Base-by-base conservation (phyloP, 768 basidiomycete species). In the Austroboletus festivus region DNA sequence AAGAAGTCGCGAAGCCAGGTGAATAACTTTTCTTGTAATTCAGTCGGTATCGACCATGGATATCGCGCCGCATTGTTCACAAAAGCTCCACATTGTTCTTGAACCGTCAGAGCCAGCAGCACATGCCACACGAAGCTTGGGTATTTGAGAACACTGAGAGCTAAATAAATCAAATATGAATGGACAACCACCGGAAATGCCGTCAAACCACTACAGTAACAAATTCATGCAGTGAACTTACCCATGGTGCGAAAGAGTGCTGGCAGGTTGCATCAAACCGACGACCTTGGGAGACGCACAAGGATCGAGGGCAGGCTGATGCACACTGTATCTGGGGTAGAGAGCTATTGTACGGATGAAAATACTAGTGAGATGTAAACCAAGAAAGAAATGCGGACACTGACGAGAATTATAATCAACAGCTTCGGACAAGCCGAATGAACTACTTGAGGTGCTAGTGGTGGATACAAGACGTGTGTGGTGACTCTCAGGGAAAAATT, bases 11-110 rank as follows among this genome's bases (percentile, higher is more conserved):
- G n/a, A n/a, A 41, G 49, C 52, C 46, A 26, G 31, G 28, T 34
- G 51, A 43, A 21, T 19, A 20, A 24, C 16, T 33, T 46, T 22
- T 49, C n/a, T 35, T 19, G 35, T 37, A 30, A 43, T 15, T 58
- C 70, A 85, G 68, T 86, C 83, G 68, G 76, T 76, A 62, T 89
- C 85, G 69, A 91, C 85, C 83, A 89, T 89, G 53, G 87, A 87
- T 67, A 91, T 89, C 49, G 89, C 85, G 68, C 89, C 89, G 65
- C 89, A 91, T 72, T 89, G 77, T 75, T 89, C 88, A 67, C 89
- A 91, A 64, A 86, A 84, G 60, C 82, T 84, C 89, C 89, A 91
- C 86, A 91, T 89, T 16, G 86, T 83, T 48, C 67, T 65, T 63
- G 79, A 80, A 52, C 88, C 88, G 54, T 81, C 80, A 51, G 75